Evolutionary conservation across 2,329 filamentous ascomycete species (phyloP).

Genomic region (Acrodontium crateriforme): DNA sequence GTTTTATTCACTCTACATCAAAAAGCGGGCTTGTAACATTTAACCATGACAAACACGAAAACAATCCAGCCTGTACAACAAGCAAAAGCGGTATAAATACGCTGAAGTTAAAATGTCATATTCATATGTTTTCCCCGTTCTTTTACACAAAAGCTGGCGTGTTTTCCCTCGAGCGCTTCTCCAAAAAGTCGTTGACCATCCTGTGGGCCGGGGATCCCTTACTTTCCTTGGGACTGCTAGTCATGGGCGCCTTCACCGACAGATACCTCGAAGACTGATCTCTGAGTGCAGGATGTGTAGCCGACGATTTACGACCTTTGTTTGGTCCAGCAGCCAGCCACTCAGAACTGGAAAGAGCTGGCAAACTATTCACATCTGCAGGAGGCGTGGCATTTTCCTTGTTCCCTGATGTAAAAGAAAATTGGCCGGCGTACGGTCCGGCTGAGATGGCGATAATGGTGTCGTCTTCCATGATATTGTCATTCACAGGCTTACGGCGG

Average conservation of each 20-base stretch:
- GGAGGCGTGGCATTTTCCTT: conserved; percentile 11
- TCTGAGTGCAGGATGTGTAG: background rate
- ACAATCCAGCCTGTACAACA: too few species aligned
- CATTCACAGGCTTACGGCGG: conserved; percentile 9
- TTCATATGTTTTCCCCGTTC: too few species aligned
- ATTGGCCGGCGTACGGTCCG: conserved; percentile 18
- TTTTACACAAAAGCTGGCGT: too few species aligned
- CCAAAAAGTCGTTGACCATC: background rate
- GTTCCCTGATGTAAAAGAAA: conserved; percentile 3
- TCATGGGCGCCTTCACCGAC: background rate
- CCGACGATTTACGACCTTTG: conserved; percentile 3
- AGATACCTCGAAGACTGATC: background rate
- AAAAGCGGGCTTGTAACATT: too few species aligned
- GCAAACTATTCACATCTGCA: conserved; percentile 6
- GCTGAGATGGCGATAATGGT: conserved; percentile 21
- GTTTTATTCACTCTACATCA: too few species aligned
- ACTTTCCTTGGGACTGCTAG: background rate
- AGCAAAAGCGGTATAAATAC: too few species aligned
- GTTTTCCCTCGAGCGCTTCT: too few species aligned
- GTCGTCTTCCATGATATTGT: conserved; percentile 17
- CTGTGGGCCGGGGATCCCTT: background rate
- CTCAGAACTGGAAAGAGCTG: conserved; percentile 17
- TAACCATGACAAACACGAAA: too few species aligned
- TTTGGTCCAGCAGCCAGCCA: conserved; percentile 16
- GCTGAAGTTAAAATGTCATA: too few species aligned